Percentiles rank a stretch among this genome's conserved stretches.
Conservation (phyloP, 1,284 basidiomycete genomes). For the Sparassis latifolia region DNA sequence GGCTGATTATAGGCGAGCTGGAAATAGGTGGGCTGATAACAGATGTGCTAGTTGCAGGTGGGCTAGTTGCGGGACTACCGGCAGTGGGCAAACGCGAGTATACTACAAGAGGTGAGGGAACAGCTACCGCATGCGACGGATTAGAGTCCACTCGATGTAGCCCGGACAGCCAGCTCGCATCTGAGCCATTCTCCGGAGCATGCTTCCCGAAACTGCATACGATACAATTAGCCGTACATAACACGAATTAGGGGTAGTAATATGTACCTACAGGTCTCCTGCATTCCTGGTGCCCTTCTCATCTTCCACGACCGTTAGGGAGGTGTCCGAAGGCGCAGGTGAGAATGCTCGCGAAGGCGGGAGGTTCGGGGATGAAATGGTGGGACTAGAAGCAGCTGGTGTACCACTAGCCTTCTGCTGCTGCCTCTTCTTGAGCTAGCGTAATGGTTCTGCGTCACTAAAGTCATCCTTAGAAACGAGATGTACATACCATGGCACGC, state of each 20-base stretch:
- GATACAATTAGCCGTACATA: background rate
- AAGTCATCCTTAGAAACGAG: background rate
- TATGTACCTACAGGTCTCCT: slow-evolving; percentile 25
- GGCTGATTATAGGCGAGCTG: background rate
- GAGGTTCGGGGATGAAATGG: slow-evolving; percentile 33
- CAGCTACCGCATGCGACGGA: slow-evolving; percentile 9
- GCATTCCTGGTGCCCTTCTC: slow-evolving; percentile 16
- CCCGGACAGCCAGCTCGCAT: slow-evolving; percentile 53
- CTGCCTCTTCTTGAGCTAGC: slow-evolving; percentile 64
- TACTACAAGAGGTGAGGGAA: slow-evolving; percentile 15
- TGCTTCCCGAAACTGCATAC: slow-evolving; percentile 21
- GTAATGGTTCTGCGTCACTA: slow-evolving; percentile 2
- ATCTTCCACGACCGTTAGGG: slow-evolving; percentile 10
- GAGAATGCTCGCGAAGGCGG: slow-evolving; percentile 47
- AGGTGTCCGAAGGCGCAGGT: slow-evolving; percentile 28
- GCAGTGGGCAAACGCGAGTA: slow-evolving; percentile 2
- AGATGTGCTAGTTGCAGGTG: slow-evolving; percentile 5
- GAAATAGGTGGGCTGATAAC: slow-evolving; percentile 1
- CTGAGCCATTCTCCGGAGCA: slow-evolving; percentile 16
- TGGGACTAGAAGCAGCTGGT: slow-evolving; percentile 24
- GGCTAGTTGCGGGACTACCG: slow-evolving; percentile 5
- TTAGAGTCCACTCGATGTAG: slow-evolving; percentile 42
- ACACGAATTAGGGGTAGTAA: background rate
- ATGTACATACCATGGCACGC: slow-evolving; percentile 58
- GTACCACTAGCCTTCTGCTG: slow-evolving; percentile 51